Evolutionary conservation across 1,284 basidiomycete species (phyloP).

Genomic region (Malassezia sp.): DNA sequence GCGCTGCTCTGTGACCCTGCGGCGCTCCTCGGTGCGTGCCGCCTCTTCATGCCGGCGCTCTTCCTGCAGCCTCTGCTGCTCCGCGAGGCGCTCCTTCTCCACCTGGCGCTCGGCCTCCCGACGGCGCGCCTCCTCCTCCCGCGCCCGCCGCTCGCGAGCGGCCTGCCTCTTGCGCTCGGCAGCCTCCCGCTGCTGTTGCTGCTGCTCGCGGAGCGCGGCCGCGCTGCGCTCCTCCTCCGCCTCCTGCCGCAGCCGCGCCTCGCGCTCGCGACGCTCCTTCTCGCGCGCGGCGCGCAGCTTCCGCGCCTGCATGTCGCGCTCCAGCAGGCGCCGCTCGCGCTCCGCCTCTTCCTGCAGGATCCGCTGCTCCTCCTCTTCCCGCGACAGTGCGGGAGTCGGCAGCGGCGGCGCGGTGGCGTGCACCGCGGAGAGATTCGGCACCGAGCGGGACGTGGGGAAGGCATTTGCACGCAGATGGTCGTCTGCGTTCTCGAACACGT

Average conservation of each 20-base stretch:
- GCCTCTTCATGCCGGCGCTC: neutral
- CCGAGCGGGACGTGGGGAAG: too few species aligned
- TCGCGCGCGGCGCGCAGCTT: neutral
- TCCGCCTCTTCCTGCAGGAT: slow-evolving; percentile 3
- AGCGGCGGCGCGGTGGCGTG: too few species aligned
- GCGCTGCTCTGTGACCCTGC: neutral
- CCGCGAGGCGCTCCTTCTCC: neutral
- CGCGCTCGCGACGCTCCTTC: neutral
- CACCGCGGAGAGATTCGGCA: too few species aligned
- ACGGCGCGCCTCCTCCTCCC: neutral
- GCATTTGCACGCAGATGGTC: neutral
- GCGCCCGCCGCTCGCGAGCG: neutral
- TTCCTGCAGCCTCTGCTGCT: neutral
- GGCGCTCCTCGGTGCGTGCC: neutral
- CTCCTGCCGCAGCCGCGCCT: slow-evolving; percentile 19
- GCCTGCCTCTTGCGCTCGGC: slow-evolving; percentile 4
- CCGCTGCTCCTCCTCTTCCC: neutral
- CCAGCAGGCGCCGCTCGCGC: slow-evolving; percentile 5
- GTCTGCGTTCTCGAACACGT: neutral
- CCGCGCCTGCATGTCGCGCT: neutral
- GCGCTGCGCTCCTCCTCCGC: slow-evolving; percentile 16
- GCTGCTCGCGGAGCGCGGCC: neutral
- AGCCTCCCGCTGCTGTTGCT: slow-evolving; percentile 3
- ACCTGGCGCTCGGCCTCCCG: neutral
- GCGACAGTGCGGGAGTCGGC: neutral